Evolutionary conservation across 768 basidiomycete genomes (phyloP).

Genomic region (Brasilioporus rufonigricans): DNA sequence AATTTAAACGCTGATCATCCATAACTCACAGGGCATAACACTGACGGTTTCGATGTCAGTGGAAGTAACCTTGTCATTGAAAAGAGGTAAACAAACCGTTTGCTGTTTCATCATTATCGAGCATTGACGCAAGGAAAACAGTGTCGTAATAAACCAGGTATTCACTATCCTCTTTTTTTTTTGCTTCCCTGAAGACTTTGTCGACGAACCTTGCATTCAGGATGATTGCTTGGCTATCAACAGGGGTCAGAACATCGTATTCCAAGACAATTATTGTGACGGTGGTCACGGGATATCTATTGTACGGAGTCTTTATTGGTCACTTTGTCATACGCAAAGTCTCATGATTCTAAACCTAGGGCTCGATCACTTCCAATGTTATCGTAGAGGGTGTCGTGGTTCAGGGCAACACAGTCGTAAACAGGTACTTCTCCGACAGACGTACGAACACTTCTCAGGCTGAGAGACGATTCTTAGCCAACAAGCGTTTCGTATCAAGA

Average conservation of each 20-base stretch:
- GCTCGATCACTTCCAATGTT: too few species aligned
- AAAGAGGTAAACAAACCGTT: constrained; percentile 16
- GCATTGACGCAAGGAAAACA: constrained; percentile 1
- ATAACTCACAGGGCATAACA: constrained; percentile 39
- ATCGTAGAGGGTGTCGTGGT: too few species aligned
- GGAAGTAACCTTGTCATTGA: constrained; percentile 37
- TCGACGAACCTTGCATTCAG: constrained; percentile 19
- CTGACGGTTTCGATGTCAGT: constrained; percentile 48
- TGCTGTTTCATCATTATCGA: too few species aligned
- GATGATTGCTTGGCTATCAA: constrained; percentile 66
- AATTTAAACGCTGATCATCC: background rate
- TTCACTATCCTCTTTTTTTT: background rate
- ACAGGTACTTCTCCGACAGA: too few species aligned
- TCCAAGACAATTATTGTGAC: constrained; percentile 52
- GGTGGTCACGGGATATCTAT: constrained; percentile 67
- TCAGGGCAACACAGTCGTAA: too few species aligned
- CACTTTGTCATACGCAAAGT: too few species aligned
- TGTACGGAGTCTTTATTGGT: constrained; percentile 14
- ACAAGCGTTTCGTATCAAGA: too few species aligned
- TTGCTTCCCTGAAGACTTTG: background rate
- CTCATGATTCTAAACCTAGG: constrained; percentile 33
- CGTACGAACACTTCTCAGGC: too few species aligned
- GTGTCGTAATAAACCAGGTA: constrained; percentile 29
- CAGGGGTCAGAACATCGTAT: constrained; percentile 41
- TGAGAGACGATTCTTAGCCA: too few species aligned